Conservation (phyloP, 805 yeast species). For the Pichia manshurica region DNA sequence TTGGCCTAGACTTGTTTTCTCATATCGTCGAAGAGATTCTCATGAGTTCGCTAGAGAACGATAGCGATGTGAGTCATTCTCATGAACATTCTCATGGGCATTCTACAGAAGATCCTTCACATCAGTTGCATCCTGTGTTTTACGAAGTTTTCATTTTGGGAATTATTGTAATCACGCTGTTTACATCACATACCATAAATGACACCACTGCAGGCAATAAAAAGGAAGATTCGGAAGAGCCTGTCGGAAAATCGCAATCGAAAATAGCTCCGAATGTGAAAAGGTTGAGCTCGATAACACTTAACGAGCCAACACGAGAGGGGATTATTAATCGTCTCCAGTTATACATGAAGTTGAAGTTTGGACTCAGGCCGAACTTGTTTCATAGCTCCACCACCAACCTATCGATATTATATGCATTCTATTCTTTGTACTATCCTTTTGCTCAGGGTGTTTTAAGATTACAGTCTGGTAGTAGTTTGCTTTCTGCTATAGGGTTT, state of each 20-base stretch:
- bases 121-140: slow-evolving; percentile 13
- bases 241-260: background rate
- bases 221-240: background rate
- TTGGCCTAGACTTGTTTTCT: slow-evolving; percentile 82
- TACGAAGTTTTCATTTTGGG: slow-evolving; percentile 29
- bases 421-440: slow-evolving; percentile 29
- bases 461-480: background rate
- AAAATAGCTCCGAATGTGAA: slow-evolving; percentile 15
- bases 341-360: background rate
- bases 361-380: slow-evolving; percentile 17
- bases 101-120: slow-evolving; percentile 14
- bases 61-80: background rate
- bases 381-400: slow-evolving; percentile 38
- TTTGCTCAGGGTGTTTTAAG: slow-evolving; percentile 16
- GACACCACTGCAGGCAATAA: slow-evolving; percentile 8
- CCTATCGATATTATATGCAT: slow-evolving; percentile 34
- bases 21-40: slow-evolving; percentile 80
- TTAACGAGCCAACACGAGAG: slow-evolving; percentile 22
- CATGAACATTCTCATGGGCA: slow-evolving; percentile 23
- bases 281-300: slow-evolving; percentile 24
- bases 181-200: slow-evolving; percentile 27
- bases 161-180: slow-evolving; percentile 28
- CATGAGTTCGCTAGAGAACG: slow-evolving; percentile 29
- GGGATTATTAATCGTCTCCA: slow-evolving; percentile 5
- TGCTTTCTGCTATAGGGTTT: background rate